Base-by-base conservation (phyloP, 257 asterid genomes). In the Solanum neorickii region DNA sequence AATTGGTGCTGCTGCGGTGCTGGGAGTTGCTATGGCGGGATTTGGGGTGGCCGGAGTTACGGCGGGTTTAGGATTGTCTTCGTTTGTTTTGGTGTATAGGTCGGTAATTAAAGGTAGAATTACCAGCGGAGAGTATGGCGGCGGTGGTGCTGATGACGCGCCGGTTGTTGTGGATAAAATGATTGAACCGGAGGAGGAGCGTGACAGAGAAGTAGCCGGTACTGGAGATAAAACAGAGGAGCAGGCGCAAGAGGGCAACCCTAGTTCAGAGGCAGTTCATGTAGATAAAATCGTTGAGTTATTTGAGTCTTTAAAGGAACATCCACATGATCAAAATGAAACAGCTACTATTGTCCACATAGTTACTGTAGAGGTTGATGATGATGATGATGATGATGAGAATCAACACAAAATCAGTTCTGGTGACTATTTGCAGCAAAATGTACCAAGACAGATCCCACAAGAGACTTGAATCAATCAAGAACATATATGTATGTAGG, bases 1-100 rank as follows among this genome's bases (percentile, higher is more conserved):
- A 78, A 41, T 88, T 5, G 87, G 87, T 0, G 90, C 90, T 41
- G 87, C 78, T 16, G 41, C 85, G 21, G 6, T 88, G 21, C 60
- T 88, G 5, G 84, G 33, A 15, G 35, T 86, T 21, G 72, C 88
- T 37, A 3, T 82, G 44, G 76, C 66, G 0, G 88, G 88, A 16
- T 86, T 88, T 37, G 59, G 84, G 1, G 25, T 78, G 12, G 88
- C 90, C 3, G 88, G 66, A 6, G 29, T 72, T 25, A 76, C 44
- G 68, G 75, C 76, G 1, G 37, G 70, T 66, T 59, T 65, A 7
- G 88, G 88, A 27, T 21, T 85, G 49, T 85, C 68, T 1, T 33
- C 72, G 49, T 44, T 85, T 35, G 23, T 37, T 12, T 42, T 73
- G 83, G 88, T 25, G 13, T 82, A 66, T 77, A 82, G 77, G 16